A percentile compares a stretch with the other conserved stretches of the same genome.
Evolutionary conservation across 148 eudicot genomes (phyloP).

Genomic region (Gaultheria prostrata): DNA sequence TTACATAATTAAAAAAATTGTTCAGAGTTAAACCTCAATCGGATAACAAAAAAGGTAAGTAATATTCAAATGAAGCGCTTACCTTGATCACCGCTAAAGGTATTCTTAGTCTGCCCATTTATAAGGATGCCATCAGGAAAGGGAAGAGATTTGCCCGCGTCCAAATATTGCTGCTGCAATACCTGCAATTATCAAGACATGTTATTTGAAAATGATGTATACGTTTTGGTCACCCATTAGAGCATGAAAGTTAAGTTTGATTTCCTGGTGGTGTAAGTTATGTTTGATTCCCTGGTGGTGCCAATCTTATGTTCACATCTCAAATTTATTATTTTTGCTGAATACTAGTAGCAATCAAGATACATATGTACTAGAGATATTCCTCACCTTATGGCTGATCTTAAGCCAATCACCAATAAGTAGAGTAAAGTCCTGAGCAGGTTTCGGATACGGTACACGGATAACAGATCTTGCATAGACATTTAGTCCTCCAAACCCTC

Average conservation of each 20-base stretch:
- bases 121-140: slow-evolving; percentile 77
- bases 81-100: slow-evolving; percentile 85
- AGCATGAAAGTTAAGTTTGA: neutral
- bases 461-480: slow-evolving; percentile 69
- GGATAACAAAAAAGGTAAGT: neutral
- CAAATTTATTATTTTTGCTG: no score
- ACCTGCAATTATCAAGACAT: slow-evolving; percentile 36
- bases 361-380: neutral
- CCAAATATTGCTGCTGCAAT: slow-evolving; percentile 48
- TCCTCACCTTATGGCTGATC: slow-evolving; percentile 60
- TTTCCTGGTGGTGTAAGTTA: no score
- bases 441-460: slow-evolving; percentile 66
- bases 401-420: slow-evolving; percentile 85
- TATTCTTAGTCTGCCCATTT: slow-evolving; percentile 54
- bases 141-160: slow-evolving; percentile 60
- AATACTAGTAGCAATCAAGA: neutral
- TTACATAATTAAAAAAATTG: neutral
- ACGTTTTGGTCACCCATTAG: no score
- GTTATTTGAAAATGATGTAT: neutral
- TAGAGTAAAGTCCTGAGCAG: slow-evolving; percentile 73
- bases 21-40: neutral
- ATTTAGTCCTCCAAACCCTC: slow-evolving; percentile 86
- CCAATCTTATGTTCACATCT: no score
- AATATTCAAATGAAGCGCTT: slow-evolving; percentile 6
- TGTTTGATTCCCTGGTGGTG: no score